Evolutionary conservation across 2,329 filamentous ascomycete species (phyloP), one percentile per base, ranked within the genome.

Genomic region (Ustulina deusta): DNA sequence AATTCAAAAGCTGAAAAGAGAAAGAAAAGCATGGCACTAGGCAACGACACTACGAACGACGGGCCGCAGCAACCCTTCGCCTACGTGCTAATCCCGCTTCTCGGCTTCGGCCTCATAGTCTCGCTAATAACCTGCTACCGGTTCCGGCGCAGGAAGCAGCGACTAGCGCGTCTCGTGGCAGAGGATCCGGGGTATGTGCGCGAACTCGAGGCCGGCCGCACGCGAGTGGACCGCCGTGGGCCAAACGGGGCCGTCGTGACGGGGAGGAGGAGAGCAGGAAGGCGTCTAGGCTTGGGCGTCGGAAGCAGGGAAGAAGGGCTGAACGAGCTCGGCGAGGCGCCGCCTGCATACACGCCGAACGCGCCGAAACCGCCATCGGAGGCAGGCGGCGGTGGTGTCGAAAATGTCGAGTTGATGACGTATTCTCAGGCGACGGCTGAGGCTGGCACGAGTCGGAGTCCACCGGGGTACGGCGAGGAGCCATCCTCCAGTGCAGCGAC

Each of bases 301-400:
- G 72, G 66, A 7, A 76, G 73, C 42, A 70, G 72, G 32, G 76
- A 78, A 38, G 76, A 78, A 59, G 77, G 77, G 1, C 69, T 78
- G 48, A 78, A 78, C 38, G 76, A 79, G 66, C 61, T 77, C 3
- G 77, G 77, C 44, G 77, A 79, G 64, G 76, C 77, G 6, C 77
- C 77, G 10, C 77, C 77, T 11, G 75, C 74, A 11, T 79, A 79
- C 49, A 72, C 71, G 20, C 70, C 72, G 4, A 74, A 73, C 48
- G 70, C 69, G 36, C 66, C 65, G 3, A 68, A 70, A 54, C 64
- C 66, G 29, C 63, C 65, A 4, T 55, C 54, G 6, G 67, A 51
- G 17, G 66, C 66, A 34, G 57, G 68, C 27, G 60, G 58, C n/a
- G n/a, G n/a, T n/a, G n/a, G n/a, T 10, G 61, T 72, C 6, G 74